Base-by-base conservation (phyloP, 2,329 filamentous ascomycete species). In the Pseudogymnoascus sp. region DNA sequence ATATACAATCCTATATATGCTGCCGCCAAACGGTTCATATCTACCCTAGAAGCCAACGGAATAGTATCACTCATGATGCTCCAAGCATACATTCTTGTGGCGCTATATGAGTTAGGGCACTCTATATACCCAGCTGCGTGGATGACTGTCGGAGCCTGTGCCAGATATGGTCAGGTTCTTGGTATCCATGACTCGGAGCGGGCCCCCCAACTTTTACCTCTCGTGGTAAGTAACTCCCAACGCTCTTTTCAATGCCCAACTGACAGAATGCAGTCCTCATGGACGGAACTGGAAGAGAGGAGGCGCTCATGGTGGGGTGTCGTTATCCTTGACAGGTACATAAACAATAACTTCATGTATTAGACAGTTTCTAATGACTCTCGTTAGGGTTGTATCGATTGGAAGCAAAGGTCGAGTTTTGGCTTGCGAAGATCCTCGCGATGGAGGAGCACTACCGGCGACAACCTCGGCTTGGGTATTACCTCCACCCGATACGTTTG, bases 71-170 rank as follows among this genome's bases (percentile, higher is more conserved):
- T 81, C 14, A 69, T 75, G 50, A 68, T 76, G 38, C 70, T 81
- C 6, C 79, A 81, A 66, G 75, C 76, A 3, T 71, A 75, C 62
- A 63, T 80, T 1, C 71, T 81, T 12, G 69, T 81, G 20, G 72
- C 77, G 6, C 67, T 79, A 2, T 81, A 79, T 65, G 78, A 81
- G 65, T 71, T 76, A 61, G 75, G 76, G 1, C 78, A 81, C 63
- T 75, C 72, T 3, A 76, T 81, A 53, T 80, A 80, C 63, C 79
- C 79, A 3, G 75, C 77, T 9, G 77, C 77, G 12, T 81, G 76
- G 72, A 76, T 80, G 68, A 76, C 76, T 1, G 71, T 78, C 5
- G 78, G 75, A 2, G 70, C 71, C 66, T 78, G 76, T 66, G 71
- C 75, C 18, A 69, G 78, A 60, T 78, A 80, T 64, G 73, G 74